Conservation (phyloP, 345 rosid species). For the Eucalyptus microcorys region DNA sequence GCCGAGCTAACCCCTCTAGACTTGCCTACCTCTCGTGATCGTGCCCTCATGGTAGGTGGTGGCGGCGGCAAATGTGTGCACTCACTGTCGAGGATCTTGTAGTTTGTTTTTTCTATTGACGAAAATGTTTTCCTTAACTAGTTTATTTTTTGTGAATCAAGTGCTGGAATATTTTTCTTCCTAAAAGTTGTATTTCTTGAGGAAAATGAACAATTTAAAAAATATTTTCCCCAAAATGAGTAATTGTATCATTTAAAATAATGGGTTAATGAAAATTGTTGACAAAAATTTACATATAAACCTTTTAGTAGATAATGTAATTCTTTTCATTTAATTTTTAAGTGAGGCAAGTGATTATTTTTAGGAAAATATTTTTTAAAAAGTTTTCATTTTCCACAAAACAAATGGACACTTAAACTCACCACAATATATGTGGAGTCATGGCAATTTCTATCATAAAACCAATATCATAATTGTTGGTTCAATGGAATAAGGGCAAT, state of each 20-base stretch:
- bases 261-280: no score
- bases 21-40: not conserved
- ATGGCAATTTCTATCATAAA: not conserved
- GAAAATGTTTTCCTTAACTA: no score
- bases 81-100: not conserved
- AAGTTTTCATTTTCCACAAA: no score
- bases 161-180: rapidly evolving
- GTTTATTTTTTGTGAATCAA: no score
- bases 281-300: rapidly evolving
- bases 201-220: no score
- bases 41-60: not conserved
- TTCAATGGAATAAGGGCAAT: not conserved
- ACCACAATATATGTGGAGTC: not conserved
- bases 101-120: rapidly evolving
- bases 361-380: not conserved
- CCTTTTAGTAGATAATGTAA: rapidly evolving
- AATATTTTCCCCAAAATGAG: no score
- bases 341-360: rapidly evolving
- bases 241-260: no score
- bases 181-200: no score
- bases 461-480: not conserved
- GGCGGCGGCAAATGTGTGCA: rapidly evolving
- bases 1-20: rapidly evolving
- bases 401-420: not conserved
- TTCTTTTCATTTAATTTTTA: not conserved